phyloP scores from a whole-genome alignment of 108 stramenopile genomes.

The Schizochytrium sp. region DNA sequence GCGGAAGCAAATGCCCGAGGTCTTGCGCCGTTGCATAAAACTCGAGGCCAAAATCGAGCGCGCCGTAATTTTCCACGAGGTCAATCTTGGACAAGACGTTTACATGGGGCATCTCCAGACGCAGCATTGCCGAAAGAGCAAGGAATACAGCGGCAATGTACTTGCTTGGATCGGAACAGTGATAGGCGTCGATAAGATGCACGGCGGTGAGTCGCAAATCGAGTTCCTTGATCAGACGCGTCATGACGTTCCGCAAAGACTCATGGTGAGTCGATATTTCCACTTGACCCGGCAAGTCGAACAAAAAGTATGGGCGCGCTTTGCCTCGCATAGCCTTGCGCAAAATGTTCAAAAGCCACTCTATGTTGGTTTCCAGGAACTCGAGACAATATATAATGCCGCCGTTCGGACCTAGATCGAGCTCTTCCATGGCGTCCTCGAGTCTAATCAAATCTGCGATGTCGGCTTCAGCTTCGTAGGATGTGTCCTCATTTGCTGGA shows the following conservation, averaged over 20 bases:
- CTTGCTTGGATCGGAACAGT: slow-evolving; percentile 74
- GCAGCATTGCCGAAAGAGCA: slow-evolving; percentile 81
- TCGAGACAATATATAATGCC: slow-evolving; percentile 90
- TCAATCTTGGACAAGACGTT: slow-evolving; percentile 92
- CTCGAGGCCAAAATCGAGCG: slow-evolving; percentile 42
- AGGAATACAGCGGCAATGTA: slow-evolving; percentile 86
- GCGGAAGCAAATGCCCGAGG: not conserved
- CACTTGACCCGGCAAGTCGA: slow-evolving; percentile 95
- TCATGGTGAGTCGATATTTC: slow-evolving; percentile 85
- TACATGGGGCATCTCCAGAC: slow-evolving; percentile 84
- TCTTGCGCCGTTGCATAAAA: slow-evolving; percentile 44
- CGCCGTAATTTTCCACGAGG: slow-evolving; percentile 50
- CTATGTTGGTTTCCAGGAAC: slow-evolving; percentile 61
- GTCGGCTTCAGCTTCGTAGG: slow-evolving; percentile 61
- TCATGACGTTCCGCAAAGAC: slow-evolving; percentile 58
- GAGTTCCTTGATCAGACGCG: slow-evolving; percentile 56
- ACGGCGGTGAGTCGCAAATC: slow-evolving; percentile 78
- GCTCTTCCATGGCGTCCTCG: slow-evolving; percentile 75
- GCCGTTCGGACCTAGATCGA: slow-evolving; percentile 88
- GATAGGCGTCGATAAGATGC: slow-evolving; percentile 87
- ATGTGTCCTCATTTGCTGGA: slow-evolving; percentile 82
- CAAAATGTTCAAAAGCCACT: slow-evolving; percentile 45
- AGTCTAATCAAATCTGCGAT: slow-evolving; percentile 67
- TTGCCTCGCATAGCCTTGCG: not conserved
- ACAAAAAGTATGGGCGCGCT: slow-evolving; percentile 59